Conservation (phyloP, 352 stramenopile genomes). For the Pilasporangium apinafurcum region DNA sequence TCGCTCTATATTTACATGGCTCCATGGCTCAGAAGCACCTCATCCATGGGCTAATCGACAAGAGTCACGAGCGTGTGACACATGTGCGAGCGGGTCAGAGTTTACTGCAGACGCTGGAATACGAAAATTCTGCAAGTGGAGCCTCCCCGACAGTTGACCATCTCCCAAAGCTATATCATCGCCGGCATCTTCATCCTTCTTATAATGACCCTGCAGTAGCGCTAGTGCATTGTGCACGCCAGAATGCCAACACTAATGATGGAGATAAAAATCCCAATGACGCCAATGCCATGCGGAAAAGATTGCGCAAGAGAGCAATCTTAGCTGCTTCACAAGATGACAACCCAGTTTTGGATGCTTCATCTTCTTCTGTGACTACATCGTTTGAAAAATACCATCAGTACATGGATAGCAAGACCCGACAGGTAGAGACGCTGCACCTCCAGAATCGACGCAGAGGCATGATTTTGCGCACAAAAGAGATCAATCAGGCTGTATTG, state of each 20-base stretch:
- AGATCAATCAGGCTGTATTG: conserved; percentile 22
- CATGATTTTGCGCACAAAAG: conserved; percentile 13
- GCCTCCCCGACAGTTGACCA: no score
- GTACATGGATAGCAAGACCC: conserved; percentile 43
- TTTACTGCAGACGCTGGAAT: conserved; percentile 28
- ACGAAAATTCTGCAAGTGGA: no score
- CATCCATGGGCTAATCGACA: conserved; percentile 52
- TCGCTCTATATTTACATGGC: no score
- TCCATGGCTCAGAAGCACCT: conserved; percentile 35
- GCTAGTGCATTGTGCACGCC: conserved; percentile 6
- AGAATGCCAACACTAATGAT: background rate
- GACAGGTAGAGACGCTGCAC: conserved; percentile 20
- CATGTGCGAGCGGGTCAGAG: conserved; percentile 48
- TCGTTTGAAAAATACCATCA: conserved; percentile 27
- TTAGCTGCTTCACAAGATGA: no score
- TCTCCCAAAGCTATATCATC: background rate
- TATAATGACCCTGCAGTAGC: conserved; percentile 2
- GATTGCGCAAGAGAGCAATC: conserved; percentile 12
- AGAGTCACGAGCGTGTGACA: conserved; percentile 45
- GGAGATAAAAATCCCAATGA: background rate
- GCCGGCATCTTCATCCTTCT: background rate
- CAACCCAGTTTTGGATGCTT: no score
- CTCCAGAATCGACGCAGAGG: conserved; percentile 35
- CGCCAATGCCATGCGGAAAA: conserved; percentile 4
- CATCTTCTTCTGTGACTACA: no score